Base-by-base conservation (phyloP, 2,329 filamentous ascomycete species). In the Aspergillus cejpii region DNA sequence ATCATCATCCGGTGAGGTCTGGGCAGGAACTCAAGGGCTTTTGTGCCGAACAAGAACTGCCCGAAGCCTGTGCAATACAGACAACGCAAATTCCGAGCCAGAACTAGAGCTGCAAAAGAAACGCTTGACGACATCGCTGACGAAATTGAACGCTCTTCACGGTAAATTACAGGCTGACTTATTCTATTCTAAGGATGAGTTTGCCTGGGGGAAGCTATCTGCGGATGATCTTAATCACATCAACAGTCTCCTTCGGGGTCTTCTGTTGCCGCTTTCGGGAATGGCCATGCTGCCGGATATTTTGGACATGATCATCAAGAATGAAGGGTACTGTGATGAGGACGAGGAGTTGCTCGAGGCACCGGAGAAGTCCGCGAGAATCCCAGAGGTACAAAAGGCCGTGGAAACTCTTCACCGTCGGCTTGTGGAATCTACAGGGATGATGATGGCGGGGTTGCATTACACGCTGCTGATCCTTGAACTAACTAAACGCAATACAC, bases 221-320 rank as follows among this genome's bases (percentile, higher is more conserved):
- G 76, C 81, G 0, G 75, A 81, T 31, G 83, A 87, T 50, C 62
- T 87, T 6, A 73, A 78, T 45, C 66, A 75, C 19, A 73, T 85
- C 3, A 78, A 76, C 48, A 72, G 70, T 36, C 65, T 78, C 1
- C 61, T 87, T n/a, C 74, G 81, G n/a, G 66, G 67, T 10, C 74
- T 86, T 34, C 68, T 84, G 47, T 71, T 86, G 11, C 84, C 85
- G 0, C 62, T 85, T 10, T 67, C 80, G 12, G 84, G 84, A 1
- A 77, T 89, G 51, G 77, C 75, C 20, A 84, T 83, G 8, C 75
- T 87, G 7, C 78, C 83, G 17, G 83, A 87, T 54, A 80, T 89
- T 2, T 83, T 88, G 54, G 55, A 59, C 31, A 59, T 54, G 42
- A 52, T 63, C 12, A 40, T 57, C 28, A 59, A 58, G 31, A 53